These are phyloP conservation scores for Elaeis oleifera DNA, from an alignment of 202 grass and related monocot species.

Conservation along the genomic window DNA sequence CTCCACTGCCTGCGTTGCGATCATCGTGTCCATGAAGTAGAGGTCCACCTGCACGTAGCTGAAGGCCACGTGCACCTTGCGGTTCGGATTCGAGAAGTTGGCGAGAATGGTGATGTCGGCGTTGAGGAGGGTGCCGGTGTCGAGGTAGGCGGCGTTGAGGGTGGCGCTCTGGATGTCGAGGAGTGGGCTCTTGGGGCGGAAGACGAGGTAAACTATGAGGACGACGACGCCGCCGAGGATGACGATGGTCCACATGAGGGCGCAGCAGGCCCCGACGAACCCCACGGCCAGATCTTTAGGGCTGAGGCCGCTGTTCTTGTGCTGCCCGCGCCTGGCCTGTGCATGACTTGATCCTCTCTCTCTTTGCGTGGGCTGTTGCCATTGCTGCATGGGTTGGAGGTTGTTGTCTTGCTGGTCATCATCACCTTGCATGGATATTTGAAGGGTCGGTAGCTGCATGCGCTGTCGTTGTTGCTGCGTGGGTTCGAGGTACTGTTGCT, in stretches of 20 bases:
- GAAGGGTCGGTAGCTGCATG: too few relatives aligned
- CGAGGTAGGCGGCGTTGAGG: conserved; percentile 57
- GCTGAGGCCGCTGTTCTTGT: too few relatives aligned
- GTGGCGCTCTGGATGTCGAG: conserved; percentile 38
- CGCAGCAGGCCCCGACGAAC: conserved; percentile 38
- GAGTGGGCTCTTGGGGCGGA: conserved; percentile 45
- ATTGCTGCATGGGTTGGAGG: too few relatives aligned
- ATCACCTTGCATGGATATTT: too few relatives aligned
- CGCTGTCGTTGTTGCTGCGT: too few relatives aligned
- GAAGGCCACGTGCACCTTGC: conserved; percentile 36
- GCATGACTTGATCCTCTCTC: too few relatives aligned
- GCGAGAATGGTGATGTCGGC: conserved; percentile 56
- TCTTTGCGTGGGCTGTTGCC: too few relatives aligned
- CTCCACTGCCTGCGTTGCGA: conserved; percentile 37
- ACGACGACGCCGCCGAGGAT: conserved; percentile 36
- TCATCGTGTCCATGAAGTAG: conserved; percentile 38
- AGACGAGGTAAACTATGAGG: conserved; percentile 49
- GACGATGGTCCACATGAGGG: conserved; percentile 51
- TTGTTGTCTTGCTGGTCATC: too few relatives aligned
- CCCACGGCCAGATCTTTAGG: background rate
- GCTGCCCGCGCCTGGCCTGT: too few relatives aligned
- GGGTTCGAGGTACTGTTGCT: too few relatives aligned
- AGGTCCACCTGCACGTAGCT: conserved; percentile 62
- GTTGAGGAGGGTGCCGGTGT: conserved; percentile 44
- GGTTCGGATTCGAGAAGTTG: conserved; percentile 54